A percentile compares a stretch with the other conserved stretches of the same genome.
phyloP scores from a whole-genome alignment of 495 filamentous ascomycete species.

The Penicillium maclennaniae region DNA sequence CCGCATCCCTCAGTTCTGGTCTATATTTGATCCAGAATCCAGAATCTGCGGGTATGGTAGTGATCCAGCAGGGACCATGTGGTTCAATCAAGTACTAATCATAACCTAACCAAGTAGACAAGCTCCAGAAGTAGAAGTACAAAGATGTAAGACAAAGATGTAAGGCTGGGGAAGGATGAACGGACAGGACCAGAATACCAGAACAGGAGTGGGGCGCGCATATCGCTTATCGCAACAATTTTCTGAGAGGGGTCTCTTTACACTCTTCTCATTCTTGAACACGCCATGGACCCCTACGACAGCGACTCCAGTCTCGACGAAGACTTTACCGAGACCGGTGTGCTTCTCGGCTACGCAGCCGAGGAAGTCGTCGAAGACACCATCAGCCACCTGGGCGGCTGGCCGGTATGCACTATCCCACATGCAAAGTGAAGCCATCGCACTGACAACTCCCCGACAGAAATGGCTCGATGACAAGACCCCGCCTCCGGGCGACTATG shows the following conservation, averaged over 20 bases:
- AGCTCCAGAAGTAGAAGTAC: too few species aligned
- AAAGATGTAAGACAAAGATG: too few species aligned
- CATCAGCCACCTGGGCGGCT: slow-evolving; percentile 86
- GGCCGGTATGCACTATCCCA: slow-evolving; percentile 59
- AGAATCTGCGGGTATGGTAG: too few species aligned
- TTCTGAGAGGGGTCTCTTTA: slow-evolving; percentile 23
- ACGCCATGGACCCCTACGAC: slow-evolving; percentile 73
- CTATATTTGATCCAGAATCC: too few species aligned
- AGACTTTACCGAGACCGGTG: slow-evolving; percentile 78
- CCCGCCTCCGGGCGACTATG: slow-evolving; percentile 73
- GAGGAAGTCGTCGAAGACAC: slow-evolving; percentile 75
- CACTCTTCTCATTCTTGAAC: slow-evolving; percentile 3
- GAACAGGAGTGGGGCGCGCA: slow-evolving; percentile 9
- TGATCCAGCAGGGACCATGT: too few species aligned
- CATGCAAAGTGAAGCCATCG: background rate
- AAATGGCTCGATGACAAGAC: slow-evolving; percentile 70
- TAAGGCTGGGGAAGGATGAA: slow-evolving; percentile 6
- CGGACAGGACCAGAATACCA: slow-evolving; percentile 3
- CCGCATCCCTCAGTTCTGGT: too few species aligned
- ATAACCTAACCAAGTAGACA: too few species aligned
- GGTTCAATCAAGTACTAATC: too few species aligned
- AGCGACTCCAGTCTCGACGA: slow-evolving; percentile 68
- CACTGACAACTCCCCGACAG: slow-evolving; percentile 41
- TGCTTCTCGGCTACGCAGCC: slow-evolving; percentile 87
- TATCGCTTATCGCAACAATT: slow-evolving; percentile 33